Conservation (phyloP, 768 basidiomycete species). For the Leccinum boreale region DNA sequence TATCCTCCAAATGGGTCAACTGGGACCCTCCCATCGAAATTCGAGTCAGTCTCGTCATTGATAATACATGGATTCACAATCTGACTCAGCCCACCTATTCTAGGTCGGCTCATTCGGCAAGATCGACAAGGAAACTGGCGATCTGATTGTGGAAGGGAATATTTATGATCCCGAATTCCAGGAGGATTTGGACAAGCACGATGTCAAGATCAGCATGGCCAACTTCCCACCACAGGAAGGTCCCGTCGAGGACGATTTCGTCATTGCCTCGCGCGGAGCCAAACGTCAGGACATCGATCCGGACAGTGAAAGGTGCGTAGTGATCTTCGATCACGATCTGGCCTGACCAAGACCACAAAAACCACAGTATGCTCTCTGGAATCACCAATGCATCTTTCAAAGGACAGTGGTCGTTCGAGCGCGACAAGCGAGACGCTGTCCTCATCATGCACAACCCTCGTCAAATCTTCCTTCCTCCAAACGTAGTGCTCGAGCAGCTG, state of each 20-base stretch:
- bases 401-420: slow-evolving; percentile 31
- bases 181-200: slow-evolving; percentile 11
- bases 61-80: not conserved
- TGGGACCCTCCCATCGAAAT: slow-evolving; percentile 34
- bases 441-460: slow-evolving; percentile 33
- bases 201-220: slow-evolving; percentile 12
- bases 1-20: slow-evolving; percentile 36
- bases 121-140: slow-evolving; percentile 31
- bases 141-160: slow-evolving; percentile 33
- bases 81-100: not conserved
- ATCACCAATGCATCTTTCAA: slow-evolving; percentile 29
- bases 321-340: not conserved
- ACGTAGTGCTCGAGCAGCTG: slow-evolving; percentile 25
- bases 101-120: slow-evolving; percentile 37
- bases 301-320: slow-evolving; percentile 20
- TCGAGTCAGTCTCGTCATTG: slow-evolving; percentile 15
- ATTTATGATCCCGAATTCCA: slow-evolving; percentile 30
- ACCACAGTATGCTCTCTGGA: slow-evolving; percentile 11
- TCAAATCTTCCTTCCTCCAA: slow-evolving; percentile 15
- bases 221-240: slow-evolving; percentile 16
- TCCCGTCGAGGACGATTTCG: slow-evolving; percentile 21
- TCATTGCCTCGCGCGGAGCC: slow-evolving; percentile 23
- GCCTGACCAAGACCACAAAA: not conserved
- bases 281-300: slow-evolving; percentile 10
- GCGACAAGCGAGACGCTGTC: slow-evolving; percentile 28